Evolutionary conservation across 495 filamentous ascomycete genomes (phyloP).

Genomic region (Neurospora sp.): DNA sequence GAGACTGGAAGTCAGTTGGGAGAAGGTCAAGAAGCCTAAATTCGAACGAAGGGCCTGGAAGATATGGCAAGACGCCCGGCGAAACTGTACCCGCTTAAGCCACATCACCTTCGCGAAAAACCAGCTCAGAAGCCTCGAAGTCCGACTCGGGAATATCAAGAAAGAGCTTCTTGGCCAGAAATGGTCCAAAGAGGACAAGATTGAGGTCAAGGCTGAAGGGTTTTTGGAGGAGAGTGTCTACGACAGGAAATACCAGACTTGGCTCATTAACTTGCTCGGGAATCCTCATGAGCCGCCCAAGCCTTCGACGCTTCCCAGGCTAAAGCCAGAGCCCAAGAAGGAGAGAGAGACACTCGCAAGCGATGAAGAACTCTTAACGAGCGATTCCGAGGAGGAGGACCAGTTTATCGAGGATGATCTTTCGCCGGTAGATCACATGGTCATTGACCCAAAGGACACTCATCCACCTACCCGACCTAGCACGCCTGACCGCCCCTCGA

Average conservation of each 20-base stretch:
- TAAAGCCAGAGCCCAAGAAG: constrained; percentile 8
- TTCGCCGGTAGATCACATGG: not conserved
- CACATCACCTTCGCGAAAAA: constrained; percentile 13
- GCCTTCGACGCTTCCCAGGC: constrained; percentile 20
- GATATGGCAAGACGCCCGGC: constrained; percentile 48
- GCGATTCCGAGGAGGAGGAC: constrained; percentile 37
- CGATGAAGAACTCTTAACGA: constrained; percentile 36
- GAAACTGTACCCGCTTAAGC: constrained; percentile 10
- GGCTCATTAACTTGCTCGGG: constrained; percentile 44
- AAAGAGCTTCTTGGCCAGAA: constrained; percentile 38
- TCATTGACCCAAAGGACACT: not conserved
- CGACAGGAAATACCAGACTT: constrained; percentile 43
- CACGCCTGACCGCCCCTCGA: not conserved
- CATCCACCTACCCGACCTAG: not conserved
- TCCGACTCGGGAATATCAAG: constrained; percentile 40
- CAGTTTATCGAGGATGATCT: constrained; percentile 30
- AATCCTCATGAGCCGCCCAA: constrained; percentile 41
- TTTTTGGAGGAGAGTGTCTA: constrained; percentile 52
- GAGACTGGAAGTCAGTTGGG: constrained; percentile 49
- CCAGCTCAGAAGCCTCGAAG: constrained; percentile 21
- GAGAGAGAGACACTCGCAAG: constrained; percentile 1
- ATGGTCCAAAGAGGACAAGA: constrained; percentile 37
- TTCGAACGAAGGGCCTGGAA: constrained; percentile 42
- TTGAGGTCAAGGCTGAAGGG: constrained; percentile 41
- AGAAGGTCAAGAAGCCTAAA: constrained; percentile 40